phyloP scores from a whole-genome alignment of 2,329 filamentous ascomycete genomes.

The Trichoderma oligosporum region DNA sequence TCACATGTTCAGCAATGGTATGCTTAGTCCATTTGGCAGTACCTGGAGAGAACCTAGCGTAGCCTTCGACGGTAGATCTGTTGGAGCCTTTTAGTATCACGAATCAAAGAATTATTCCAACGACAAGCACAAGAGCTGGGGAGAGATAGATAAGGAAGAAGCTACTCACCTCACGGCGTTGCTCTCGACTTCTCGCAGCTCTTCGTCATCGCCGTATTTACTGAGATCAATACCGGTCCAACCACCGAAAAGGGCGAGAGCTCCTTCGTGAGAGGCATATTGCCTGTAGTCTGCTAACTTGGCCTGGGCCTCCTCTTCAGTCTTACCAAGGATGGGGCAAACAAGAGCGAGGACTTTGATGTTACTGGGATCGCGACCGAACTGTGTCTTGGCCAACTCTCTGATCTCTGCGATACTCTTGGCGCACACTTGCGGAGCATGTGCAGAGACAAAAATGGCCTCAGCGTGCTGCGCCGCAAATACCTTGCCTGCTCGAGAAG shows the following conservation, averaged over 20 bases:
- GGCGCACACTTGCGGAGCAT: conserved; percentile 58
- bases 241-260: conserved; percentile 66
- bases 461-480: conserved; percentile 70
- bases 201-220: conserved; percentile 61
- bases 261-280: conserved; percentile 60
- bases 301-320: conserved; percentile 60
- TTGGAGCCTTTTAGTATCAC: neutral
- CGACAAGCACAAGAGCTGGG: neutral
- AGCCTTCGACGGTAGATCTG: conserved; percentile 52
- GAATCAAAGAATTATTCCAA: neutral
- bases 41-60: conserved; percentile 53
- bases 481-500: conserved; percentile 59
- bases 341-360: conserved; percentile 68
- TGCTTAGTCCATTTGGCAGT: conserved; percentile 69
- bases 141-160: too few relatives aligned
- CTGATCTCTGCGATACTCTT: conserved; percentile 62
- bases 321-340: conserved; percentile 61
- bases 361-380: conserved; percentile 54
- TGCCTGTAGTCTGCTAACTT: conserved; percentile 60
- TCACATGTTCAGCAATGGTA: conserved; percentile 64
- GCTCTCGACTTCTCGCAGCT: conserved; percentile 58
- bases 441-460: conserved; percentile 65
- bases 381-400: conserved; percentile 47
- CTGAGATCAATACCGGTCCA: conserved; percentile 62
- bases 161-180: conserved; percentile 54